phyloP scores from a whole-genome alignment of 495 filamentous ascomycete genomes.

The Hypoxylon rickii region DNA sequence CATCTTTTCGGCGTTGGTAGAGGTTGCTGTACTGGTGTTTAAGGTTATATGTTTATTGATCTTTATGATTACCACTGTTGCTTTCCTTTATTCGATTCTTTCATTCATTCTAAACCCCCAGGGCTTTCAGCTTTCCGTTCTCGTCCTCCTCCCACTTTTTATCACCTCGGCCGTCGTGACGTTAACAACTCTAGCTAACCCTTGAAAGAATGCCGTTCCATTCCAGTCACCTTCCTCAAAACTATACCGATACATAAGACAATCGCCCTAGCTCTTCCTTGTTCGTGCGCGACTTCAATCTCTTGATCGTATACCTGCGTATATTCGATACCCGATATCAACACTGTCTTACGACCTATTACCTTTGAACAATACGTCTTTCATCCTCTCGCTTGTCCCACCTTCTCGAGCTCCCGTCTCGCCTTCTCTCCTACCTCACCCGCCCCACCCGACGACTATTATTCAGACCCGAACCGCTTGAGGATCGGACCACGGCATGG shows the following conservation, averaged over 20 bases:
- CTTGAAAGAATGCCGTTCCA: conserved; percentile 36
- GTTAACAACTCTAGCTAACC: conserved; percentile 11
- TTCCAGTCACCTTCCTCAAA: conserved; percentile 24
- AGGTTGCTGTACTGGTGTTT: too few species aligned
- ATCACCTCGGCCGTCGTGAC: conserved; percentile 11
- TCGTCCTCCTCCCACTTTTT: conserved; percentile 15
- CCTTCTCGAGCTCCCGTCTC: background rate
- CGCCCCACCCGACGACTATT: too few species aligned
- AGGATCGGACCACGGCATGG: background rate
- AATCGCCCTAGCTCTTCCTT: background rate
- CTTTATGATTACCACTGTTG: background rate
- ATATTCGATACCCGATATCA: too few species aligned
- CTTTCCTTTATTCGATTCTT: conserved; percentile 8
- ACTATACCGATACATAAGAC: conserved; percentile 34
- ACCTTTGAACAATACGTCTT: too few species aligned
- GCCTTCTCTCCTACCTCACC: background rate
- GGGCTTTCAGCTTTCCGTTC: conserved; percentile 37
- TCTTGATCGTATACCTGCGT: too few species aligned
- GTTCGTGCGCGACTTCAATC: background rate
- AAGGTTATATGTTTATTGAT: too few species aligned
- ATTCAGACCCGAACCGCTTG: background rate
- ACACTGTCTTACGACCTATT: too few species aligned
- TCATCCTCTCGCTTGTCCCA: background rate
- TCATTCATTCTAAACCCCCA: conserved; percentile 10
- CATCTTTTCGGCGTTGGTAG: too few species aligned